phyloP scores from a whole-genome alignment of 2,329 filamentous ascomycete genomes.

The Gliomastix tumulicola region DNA sequence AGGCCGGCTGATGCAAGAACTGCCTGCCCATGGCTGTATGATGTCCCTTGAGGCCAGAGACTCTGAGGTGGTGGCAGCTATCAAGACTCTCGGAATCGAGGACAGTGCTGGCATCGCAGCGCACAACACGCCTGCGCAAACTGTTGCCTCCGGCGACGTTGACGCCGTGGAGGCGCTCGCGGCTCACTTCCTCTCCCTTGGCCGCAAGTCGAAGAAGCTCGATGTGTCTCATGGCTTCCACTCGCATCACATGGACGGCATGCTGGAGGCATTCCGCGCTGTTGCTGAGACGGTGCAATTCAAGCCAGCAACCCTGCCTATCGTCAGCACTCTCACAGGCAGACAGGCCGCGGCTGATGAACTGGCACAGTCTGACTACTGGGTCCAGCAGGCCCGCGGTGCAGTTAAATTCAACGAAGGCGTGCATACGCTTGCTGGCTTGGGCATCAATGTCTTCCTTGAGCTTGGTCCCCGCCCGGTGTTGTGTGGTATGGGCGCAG shows the following conservation, averaged over 20 bases:
- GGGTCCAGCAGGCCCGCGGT: slow-evolving; percentile 53
- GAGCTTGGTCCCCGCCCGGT: slow-evolving; percentile 19
- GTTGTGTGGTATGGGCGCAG: slow-evolving; percentile 18
- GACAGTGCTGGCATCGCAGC: slow-evolving; percentile 50
- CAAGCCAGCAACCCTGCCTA: slow-evolving; percentile 34
- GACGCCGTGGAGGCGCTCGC: slow-evolving; percentile 35
- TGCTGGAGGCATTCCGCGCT: slow-evolving; percentile 48
- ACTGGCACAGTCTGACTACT: slow-evolving; percentile 47
- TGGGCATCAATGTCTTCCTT: slow-evolving; percentile 17
- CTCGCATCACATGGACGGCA: slow-evolving; percentile 41
- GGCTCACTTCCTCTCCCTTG: slow-evolving; percentile 19
- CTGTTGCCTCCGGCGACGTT: slow-evolving; percentile 50
- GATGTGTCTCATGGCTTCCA: slow-evolving; percentile 45
- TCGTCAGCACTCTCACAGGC: slow-evolving; percentile 61
- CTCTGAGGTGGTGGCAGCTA: slow-evolving; percentile 28
- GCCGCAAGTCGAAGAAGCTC: slow-evolving; percentile 35
- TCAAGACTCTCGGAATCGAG: slow-evolving; percentile 11
- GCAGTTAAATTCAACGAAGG: slow-evolving; percentile 52
- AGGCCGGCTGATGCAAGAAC: slow-evolving; percentile 36
- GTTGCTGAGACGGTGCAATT: slow-evolving; percentile 31
- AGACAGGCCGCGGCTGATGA: slow-evolving; percentile 40
- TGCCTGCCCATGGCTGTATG: slow-evolving; percentile 27
- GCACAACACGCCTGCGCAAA: slow-evolving; percentile 68
- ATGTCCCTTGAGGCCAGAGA: slow-evolving; percentile 24
- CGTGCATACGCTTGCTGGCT: slow-evolving; percentile 12